A percentile compares a stretch with the other conserved stretches of the same genome.
Conservation (phyloP, 768 basidiomycete species). For the Psilocybe cubensis region DNA sequence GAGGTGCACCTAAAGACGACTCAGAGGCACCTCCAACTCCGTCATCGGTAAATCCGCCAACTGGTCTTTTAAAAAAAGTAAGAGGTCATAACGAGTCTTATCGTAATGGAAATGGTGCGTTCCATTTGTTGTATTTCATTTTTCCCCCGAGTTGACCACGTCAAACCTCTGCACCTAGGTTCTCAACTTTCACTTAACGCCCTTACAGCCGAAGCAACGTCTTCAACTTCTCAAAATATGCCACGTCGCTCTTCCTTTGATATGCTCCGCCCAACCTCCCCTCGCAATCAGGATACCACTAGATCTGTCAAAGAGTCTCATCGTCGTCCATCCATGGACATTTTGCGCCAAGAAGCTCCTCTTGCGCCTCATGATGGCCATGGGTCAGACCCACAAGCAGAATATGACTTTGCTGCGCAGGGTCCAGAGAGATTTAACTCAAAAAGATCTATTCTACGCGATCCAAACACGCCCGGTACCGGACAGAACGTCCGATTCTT, state of each 20-base stretch:
- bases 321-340: constrained; percentile 42
- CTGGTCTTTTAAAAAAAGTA: constrained; percentile 54
- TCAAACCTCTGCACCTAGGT: too few relatives aligned
- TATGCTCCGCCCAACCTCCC: constrained; percentile 28
- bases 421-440: constrained; percentile 48
- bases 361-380: constrained; percentile 18
- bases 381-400: constrained; percentile 20
- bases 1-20: constrained; percentile 42
- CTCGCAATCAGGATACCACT: constrained; percentile 23
- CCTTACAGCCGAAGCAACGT: constrained; percentile 15
- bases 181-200: constrained; percentile 35
- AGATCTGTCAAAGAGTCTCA: constrained; percentile 28
- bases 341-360: constrained; percentile 34
- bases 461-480: constrained; percentile 71
- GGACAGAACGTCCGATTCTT: constrained; percentile 84
- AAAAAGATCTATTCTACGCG: constrained; percentile 73
- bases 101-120: constrained; percentile 44
- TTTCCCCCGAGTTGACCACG: too few relatives aligned
- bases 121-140: not conserved
- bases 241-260: constrained; percentile 37
- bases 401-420: constrained; percentile 33
- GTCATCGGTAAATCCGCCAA: constrained; percentile 35
- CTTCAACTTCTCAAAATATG: constrained; percentile 18
- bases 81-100: constrained; percentile 42
- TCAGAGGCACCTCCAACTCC: constrained; percentile 31